Conservation (phyloP, 805 yeast genomes). For the Ogataea glucozyma region DNA sequence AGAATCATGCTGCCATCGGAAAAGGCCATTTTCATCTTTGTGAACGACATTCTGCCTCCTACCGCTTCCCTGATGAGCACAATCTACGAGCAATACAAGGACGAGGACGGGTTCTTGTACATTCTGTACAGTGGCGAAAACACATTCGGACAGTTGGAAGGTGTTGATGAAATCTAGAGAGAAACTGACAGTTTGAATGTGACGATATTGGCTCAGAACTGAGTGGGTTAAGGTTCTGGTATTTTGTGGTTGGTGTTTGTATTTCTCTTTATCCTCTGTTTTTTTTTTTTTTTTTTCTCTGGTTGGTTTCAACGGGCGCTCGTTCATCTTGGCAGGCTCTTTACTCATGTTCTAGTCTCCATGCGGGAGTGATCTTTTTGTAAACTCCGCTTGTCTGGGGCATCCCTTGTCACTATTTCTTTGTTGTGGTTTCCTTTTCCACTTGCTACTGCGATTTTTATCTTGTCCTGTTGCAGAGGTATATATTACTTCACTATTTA, state of each 20-base stretch:
- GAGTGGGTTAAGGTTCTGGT: conserved; percentile 4
- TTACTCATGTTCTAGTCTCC: neutral
- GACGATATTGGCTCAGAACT: conserved; percentile 4
- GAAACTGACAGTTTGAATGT: neutral
- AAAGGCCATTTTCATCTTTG: conserved; percentile 96
- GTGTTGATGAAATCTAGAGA: conserved; percentile 28
- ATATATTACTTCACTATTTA: conserved; percentile 4
- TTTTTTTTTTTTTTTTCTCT: conserved; percentile 1
- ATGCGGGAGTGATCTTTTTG: neutral
- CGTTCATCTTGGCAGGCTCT: neutral
- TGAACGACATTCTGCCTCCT: conserved; percentile 95
- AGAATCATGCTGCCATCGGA: conserved; percentile 95
- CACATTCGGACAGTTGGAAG: conserved; percentile 71
- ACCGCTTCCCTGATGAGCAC: conserved; percentile 96
- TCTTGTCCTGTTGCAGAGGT: neutral
- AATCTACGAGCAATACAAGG: conserved; percentile 94
- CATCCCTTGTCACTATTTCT: neutral
- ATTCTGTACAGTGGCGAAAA: conserved; percentile 96
- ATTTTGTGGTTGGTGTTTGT: conserved; percentile 4
- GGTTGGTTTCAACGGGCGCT: conserved; percentile 4
- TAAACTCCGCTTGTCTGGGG: no score
- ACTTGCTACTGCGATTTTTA: neutral
- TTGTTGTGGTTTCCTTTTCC: neutral
- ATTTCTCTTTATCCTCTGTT: neutral
- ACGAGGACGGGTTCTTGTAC: conserved; percentile 95